Percentiles rank a stretch among this genome's conserved stretches.
These are phyloP conservation scores for Carex arenaria DNA, from an alignment of 202 grass and related monocot genomes.

Conservation along the genomic window DNA sequence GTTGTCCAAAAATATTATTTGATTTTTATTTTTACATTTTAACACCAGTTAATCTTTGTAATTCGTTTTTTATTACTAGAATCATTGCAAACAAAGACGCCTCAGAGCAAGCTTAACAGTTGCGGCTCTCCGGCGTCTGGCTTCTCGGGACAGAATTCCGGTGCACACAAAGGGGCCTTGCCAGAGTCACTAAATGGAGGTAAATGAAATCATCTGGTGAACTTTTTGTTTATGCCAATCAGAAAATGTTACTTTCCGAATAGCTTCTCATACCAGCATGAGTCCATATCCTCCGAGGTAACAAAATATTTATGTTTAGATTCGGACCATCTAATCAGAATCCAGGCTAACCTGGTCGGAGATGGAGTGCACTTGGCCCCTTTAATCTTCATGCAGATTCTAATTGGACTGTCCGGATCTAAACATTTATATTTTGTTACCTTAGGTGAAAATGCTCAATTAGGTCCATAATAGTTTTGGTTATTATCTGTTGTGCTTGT, in stretches of 20 bases:
- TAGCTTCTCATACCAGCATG: not conserved
- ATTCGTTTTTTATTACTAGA: constrained; percentile 10
- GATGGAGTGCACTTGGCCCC: too few relatives aligned
- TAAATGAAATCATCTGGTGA: not conserved
- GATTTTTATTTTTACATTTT: not conserved
- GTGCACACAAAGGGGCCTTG: not conserved
- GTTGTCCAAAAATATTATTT: not conserved
- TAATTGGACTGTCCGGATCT: too few relatives aligned
- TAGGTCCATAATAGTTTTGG: not conserved
- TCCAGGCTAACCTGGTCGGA: too few relatives aligned
- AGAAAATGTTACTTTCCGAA: too few relatives aligned
- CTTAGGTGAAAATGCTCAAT: not conserved
- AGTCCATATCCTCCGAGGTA: too few relatives aligned
- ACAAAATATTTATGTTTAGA: too few relatives aligned
- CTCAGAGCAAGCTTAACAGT: constrained; percentile 15
- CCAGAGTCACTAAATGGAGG: constrained; percentile 27
- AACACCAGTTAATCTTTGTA: not conserved
- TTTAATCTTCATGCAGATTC: too few relatives aligned
- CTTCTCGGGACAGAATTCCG: not conserved
- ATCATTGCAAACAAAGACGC: constrained; percentile 35
- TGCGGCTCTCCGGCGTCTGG: not conserved
- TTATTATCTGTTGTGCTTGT: not conserved
- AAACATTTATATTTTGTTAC: too few relatives aligned
- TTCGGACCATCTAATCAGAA: too few relatives aligned
- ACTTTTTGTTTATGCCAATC: not conserved